A percentile compares a stretch with the other conserved stretches of the same genome.
Evolutionary conservation across 495 filamentous ascomycete genomes (phyloP).

Genomic region (Melanomma pulvis-pyrius): DNA sequence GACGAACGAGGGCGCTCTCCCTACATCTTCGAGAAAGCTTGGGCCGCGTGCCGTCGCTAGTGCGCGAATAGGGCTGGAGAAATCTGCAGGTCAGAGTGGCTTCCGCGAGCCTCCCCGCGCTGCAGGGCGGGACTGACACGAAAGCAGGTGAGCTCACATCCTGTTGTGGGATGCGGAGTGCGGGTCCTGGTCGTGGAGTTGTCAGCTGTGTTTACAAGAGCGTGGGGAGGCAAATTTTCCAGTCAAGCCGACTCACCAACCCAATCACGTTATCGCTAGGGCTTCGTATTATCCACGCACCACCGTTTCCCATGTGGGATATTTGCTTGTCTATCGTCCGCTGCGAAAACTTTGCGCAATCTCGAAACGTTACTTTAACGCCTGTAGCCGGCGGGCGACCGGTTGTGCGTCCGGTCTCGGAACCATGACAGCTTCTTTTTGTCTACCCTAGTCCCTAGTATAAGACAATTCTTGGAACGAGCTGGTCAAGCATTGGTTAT

Average conservation of each 20-base stretch:
- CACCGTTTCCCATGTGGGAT: slow-evolving; percentile 1
- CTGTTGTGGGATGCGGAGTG: neutral
- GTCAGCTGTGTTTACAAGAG: neutral
- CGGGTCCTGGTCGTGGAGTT: too few species aligned
- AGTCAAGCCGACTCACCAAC: neutral
- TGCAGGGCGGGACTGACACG: slow-evolving; percentile 12
- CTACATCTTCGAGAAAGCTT: neutral
- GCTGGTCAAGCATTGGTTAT: neutral
- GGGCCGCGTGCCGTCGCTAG: neutral
- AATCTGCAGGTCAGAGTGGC: slow-evolving; percentile 18
- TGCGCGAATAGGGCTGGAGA: slow-evolving; percentile 8
- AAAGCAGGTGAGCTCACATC: slow-evolving; percentile 13
- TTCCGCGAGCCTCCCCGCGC: slow-evolving; percentile 12
- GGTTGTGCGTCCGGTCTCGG: slow-evolving; percentile 7
- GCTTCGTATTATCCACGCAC: neutral
- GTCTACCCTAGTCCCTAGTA: neutral
- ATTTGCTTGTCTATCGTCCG: slow-evolving; percentile 5
- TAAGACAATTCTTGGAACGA: neutral
- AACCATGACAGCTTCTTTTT: neutral
- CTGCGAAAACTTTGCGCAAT: slow-evolving; percentile 9
- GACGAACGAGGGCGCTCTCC: neutral
- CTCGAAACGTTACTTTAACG: slow-evolving; percentile 1
- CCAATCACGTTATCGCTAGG: slow-evolving; percentile 4
- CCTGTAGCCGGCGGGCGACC: neutral
- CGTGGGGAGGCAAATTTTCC: neutral